These are phyloP conservation scores for Penicillium paneum DNA, from an alignment of 2,329 filamentous ascomycete genomes.

Conservation along the genomic window DNA sequence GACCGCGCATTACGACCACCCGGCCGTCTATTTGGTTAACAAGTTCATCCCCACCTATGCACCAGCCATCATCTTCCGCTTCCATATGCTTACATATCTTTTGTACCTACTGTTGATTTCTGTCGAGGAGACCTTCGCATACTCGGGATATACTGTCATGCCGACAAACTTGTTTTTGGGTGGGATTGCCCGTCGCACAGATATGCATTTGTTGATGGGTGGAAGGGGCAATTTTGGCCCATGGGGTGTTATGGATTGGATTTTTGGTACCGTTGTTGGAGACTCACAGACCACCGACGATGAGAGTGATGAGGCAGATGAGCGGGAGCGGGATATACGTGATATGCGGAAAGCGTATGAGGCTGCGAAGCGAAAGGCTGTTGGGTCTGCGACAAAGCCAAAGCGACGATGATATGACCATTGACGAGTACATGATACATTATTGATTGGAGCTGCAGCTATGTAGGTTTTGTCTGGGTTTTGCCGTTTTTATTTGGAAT, in stretches of 20 bases:
- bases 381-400: conserved; percentile 6
- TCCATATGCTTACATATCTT: conserved; percentile 60
- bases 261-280: conserved; percentile 41
- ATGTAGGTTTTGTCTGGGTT: neutral
- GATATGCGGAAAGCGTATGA: conserved; percentile 30
- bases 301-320: conserved; percentile 43
- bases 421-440: neutral
- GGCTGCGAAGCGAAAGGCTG: conserved; percentile 30
- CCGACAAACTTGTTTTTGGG: conserved; percentile 57
- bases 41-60: conserved; percentile 57
- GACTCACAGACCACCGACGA: conserved; percentile 49
- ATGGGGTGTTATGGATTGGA: conserved; percentile 47
- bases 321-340: too few relatives aligned
- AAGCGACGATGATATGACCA: conserved; percentile 4
- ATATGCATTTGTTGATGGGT: conserved; percentile 52
- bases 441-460: neutral
- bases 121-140: conserved; percentile 59
- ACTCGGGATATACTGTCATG: conserved; percentile 58
- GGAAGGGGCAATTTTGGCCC: conserved; percentile 47
- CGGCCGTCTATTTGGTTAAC: conserved; percentile 52
- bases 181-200: conserved; percentile 57
- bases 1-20: conserved; percentile 60
- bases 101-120: conserved; percentile 54
- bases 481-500: neutral
- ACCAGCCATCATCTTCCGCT: conserved; percentile 56